These are phyloP conservation scores for Farysia itapuensis DNA, from an alignment of 1,284 basidiomycete species.

Conservation along the genomic window DNA sequence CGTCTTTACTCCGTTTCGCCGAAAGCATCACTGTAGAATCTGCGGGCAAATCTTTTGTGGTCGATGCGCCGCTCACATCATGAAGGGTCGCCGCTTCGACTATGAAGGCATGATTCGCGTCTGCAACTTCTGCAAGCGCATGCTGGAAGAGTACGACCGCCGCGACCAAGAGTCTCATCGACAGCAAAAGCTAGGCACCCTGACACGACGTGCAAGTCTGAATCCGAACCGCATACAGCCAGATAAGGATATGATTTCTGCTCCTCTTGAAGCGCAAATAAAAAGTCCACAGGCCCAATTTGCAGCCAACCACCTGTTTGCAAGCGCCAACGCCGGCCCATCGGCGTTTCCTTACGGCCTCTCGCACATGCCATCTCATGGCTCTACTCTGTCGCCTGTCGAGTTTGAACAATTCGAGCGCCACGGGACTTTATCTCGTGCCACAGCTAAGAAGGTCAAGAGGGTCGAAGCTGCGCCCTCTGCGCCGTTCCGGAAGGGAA, in stretches of 20 bases:
- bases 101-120: slow-evolving; percentile 88
- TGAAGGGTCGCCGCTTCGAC: slow-evolving; percentile 90
- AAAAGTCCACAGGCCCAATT: slow-evolving; percentile 48
- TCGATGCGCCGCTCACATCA: slow-evolving; percentile 88
- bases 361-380: slow-evolving; percentile 3
- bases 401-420: background rate
- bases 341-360: slow-evolving; percentile 13
- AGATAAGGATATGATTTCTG: slow-evolving; percentile 57
- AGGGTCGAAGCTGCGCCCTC: slow-evolving; percentile 14
- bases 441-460: slow-evolving; percentile 1
- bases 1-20: slow-evolving; percentile 52
- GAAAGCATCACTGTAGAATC: slow-evolving; percentile 58
- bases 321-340: slow-evolving; percentile 27
- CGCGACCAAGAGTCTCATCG: slow-evolving; percentile 24
- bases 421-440: background rate
- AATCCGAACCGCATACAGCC: slow-evolving; percentile 24
- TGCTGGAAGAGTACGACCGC: slow-evolving; percentile 71
- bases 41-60: slow-evolving; percentile 60
- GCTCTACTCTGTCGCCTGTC: slow-evolving; percentile 1
- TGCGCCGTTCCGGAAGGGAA: slow-evolving; percentile 47
- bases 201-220: slow-evolving; percentile 22
- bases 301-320: slow-evolving; percentile 51
- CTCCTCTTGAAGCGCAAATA: slow-evolving; percentile 58
- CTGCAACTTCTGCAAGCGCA: slow-evolving; percentile 90
- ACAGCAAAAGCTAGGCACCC: slow-evolving; percentile 11